A percentile compares a stretch with the other conserved stretches of the same genome.
phyloP scores from a whole-genome alignment of 805 yeast genomes.

The Brettanomyces anomalus region DNA sequence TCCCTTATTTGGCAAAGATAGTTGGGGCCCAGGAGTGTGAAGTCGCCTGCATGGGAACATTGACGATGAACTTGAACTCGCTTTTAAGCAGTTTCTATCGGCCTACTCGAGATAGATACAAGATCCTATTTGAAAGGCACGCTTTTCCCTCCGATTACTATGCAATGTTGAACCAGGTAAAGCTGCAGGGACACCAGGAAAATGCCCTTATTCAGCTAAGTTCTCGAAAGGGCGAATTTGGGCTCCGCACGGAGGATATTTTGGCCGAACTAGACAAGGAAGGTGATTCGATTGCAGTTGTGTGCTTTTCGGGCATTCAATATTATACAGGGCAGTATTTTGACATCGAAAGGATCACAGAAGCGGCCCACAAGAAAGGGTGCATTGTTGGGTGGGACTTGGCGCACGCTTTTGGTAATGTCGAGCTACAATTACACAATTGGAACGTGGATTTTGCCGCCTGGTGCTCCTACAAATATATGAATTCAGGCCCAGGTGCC shows the following conservation, averaged over 20 bases:
- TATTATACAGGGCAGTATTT: constrained; percentile 88
- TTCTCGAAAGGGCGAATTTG: constrained; percentile 51
- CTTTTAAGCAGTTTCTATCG: constrained; percentile 65
- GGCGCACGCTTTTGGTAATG: constrained; percentile 93
- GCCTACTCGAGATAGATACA: constrained; percentile 44
- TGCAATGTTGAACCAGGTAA: constrained; percentile 68
- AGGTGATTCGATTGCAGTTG: constrained; percentile 56
- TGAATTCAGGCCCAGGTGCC: constrained; percentile 91
- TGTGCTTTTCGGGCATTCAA: constrained; percentile 82
- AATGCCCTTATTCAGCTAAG: constrained; percentile 54
- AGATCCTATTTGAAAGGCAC: constrained; percentile 74
- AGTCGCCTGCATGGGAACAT: constrained; percentile 80
- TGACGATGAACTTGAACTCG: constrained; percentile 76
- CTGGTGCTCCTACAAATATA: constrained; percentile 89
- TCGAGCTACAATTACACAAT: constrained; percentile 64
- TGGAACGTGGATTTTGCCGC: constrained; percentile 92
- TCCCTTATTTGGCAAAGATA: constrained; percentile 58
- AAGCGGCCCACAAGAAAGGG: constrained; percentile 40
- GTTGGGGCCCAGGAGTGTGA: constrained; percentile 74
- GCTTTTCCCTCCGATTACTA: constrained; percentile 93
- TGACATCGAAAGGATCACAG: constrained; percentile 65
- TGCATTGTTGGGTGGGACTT: constrained; percentile 86
- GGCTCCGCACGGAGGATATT: constrained; percentile 56
- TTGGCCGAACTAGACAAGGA: constrained; percentile 43
- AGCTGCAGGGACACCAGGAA: constrained; percentile 45